Conservation (phyloP, 2,329 filamentous ascomycete species). For the Pseudogymnoascus destructans region DNA sequence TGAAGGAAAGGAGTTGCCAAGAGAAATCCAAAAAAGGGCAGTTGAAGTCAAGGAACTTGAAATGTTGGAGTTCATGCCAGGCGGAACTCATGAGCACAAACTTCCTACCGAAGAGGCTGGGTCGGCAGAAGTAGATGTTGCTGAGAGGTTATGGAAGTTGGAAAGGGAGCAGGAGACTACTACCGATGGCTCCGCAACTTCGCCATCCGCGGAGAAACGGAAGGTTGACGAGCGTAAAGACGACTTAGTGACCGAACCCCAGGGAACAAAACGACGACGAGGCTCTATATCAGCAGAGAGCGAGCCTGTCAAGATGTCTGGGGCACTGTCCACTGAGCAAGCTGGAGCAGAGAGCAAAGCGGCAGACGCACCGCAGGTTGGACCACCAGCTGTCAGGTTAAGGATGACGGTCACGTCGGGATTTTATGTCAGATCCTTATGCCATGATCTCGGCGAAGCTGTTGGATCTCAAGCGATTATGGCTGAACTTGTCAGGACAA, state of each 20-base stretch:
- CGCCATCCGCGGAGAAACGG: conserved; percentile 22
- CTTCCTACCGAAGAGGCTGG: conserved; percentile 73
- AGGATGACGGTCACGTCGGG: conserved; percentile 89
- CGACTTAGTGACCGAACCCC: conserved; percentile 22
- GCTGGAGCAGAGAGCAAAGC: conserved; percentile 13
- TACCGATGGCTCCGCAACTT: conserved; percentile 30
- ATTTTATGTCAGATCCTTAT: conserved; percentile 91
- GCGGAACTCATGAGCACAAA: conserved; percentile 62
- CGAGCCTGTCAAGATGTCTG: conserved; percentile 23
- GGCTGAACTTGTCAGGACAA: conserved; percentile 66
- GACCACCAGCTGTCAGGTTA: conserved; percentile 65
- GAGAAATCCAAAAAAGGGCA: conserved; percentile 67
- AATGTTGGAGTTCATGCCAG: conserved; percentile 72
- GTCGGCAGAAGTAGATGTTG: conserved; percentile 60
- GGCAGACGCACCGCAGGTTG: conserved; percentile 28
- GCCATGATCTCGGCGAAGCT: conserved; percentile 78
- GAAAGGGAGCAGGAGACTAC: conserved; percentile 34
- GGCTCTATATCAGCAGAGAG: conserved; percentile 12
- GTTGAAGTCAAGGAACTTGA: conserved; percentile 70
- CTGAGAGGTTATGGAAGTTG: conserved; percentile 55
- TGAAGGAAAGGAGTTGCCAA: conserved; percentile 73
- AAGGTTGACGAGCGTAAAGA: conserved; percentile 24
- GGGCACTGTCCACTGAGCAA: conserved; percentile 20
- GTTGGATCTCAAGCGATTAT: conserved; percentile 74
- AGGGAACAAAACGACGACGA: conserved; percentile 18